Conservation (phyloP, 768 basidiomycete species). For the Hygrophorus russula region DNA sequence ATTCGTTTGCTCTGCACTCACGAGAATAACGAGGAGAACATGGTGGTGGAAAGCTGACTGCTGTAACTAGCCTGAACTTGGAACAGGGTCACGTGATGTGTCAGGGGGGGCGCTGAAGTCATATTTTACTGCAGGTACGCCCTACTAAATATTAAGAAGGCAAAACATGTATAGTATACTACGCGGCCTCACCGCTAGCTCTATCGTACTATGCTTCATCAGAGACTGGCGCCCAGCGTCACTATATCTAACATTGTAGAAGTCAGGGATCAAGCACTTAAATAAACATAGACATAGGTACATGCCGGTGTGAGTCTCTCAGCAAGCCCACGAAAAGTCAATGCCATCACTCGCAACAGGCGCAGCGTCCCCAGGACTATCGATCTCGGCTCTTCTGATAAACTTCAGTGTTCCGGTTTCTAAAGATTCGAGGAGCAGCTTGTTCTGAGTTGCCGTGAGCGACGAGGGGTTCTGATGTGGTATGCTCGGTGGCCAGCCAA, state of each 20-base stretch:
- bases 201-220: too few species aligned
- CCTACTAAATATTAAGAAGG: too few species aligned
- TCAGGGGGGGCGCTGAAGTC: too few species aligned
- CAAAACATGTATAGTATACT: too few species aligned
- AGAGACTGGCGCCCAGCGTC: too few species aligned
- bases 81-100: too few species aligned
- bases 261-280: background rate
- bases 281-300: constrained; percentile 13
- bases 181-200: too few species aligned
- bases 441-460: constrained; percentile 44
- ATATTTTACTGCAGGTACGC: too few species aligned
- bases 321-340: constrained; percentile 35
- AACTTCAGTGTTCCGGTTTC: constrained; percentile 39
- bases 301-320: too few species aligned
- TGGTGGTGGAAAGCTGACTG: constrained; percentile 23
- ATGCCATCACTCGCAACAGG: constrained; percentile 11
- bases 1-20: constrained; percentile 29
- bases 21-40: constrained; percentile 77
- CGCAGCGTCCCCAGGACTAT: background rate
- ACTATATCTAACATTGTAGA: too few species aligned
- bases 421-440: constrained; percentile 36
- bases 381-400: constrained; percentile 16
- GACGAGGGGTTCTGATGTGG: constrained; percentile 54
- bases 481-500: constrained; percentile 53
- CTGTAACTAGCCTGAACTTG: too few species aligned